phyloP scores from a whole-genome alignment of 306 rosid species.

The Malus sieversii region DNA sequence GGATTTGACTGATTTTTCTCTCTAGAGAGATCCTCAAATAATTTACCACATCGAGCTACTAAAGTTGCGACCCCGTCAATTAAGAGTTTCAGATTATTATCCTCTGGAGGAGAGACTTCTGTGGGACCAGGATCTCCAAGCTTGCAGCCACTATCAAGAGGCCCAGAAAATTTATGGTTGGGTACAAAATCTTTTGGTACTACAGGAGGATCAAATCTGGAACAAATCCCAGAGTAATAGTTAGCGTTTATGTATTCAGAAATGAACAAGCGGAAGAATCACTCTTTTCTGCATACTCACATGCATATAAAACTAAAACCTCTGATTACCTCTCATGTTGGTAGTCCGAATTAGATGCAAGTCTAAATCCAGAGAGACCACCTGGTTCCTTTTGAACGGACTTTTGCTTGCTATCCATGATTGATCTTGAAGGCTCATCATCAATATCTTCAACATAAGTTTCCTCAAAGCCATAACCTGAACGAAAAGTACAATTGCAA shows the following conservation, averaged over 20 bases:
- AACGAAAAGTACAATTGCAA: constrained; percentile 13
- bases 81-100: constrained; percentile 65
- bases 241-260: constrained; percentile 8
- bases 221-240: constrained; percentile 9
- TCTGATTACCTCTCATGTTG: constrained; percentile 61
- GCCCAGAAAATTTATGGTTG: constrained; percentile 63
- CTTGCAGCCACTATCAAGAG: constrained; percentile 54
- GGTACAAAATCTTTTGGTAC: constrained; percentile 80
- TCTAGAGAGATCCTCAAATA: constrained; percentile 90
- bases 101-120: constrained; percentile 73
- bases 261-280: background rate
- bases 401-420: constrained; percentile 43
- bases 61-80: constrained; percentile 90
- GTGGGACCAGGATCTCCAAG: constrained; percentile 58
- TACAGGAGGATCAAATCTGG: constrained; percentile 76
- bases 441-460: constrained; percentile 67
- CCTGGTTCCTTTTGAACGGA: constrained; percentile 39
- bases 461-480: constrained; percentile 74
- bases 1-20: constrained; percentile 85
- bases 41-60: constrained; percentile 91
- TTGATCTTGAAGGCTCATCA: constrained; percentile 62
- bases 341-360: constrained; percentile 69
- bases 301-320: background rate
- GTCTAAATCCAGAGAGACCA: constrained; percentile 69
- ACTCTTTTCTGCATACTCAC: background rate